phyloP scores from a whole-genome alignment of 768 basidiomycete species.

The Tulasnella sp. region DNA sequence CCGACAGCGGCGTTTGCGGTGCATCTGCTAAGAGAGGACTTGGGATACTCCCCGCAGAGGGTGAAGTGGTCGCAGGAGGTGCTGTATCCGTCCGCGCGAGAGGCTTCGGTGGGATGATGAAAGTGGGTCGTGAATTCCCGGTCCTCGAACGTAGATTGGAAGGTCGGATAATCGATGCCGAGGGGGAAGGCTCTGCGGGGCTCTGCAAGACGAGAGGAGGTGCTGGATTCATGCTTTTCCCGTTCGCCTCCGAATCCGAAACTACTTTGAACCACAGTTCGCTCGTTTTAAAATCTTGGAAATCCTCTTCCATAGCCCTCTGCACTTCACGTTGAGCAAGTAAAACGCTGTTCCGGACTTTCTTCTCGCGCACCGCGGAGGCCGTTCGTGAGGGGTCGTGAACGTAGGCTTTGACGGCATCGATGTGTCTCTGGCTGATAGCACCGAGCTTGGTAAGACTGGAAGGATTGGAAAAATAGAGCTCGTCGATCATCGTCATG shows the following conservation, averaged over 20 bases:
- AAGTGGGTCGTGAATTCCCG: conserved; percentile 16
- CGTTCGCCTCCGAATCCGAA: conserved; percentile 42
- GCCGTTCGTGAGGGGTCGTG: conserved; percentile 42
- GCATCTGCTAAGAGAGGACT: background rate
- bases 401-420: conserved; percentile 61
- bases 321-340: conserved; percentile 80
- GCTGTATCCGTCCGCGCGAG: conserved; percentile 13
- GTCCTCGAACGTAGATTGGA: background rate
- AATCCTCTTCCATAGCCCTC: conserved; percentile 84
- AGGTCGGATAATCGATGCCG: background rate
- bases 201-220: background rate
- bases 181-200: background rate
- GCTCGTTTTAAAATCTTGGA: conserved; percentile 77
- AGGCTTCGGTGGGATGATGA: conserved; percentile 17
- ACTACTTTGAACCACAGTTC: conserved; percentile 90
- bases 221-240: background rate
- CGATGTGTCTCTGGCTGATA: conserved; percentile 63
- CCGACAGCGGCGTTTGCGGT: background rate
- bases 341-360: conserved; percentile 71
- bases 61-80: background rate
- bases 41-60: background rate
- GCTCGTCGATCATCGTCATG: conserved; percentile 77
- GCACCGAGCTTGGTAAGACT: conserved; percentile 44
- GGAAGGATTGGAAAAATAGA: conserved; percentile 67
- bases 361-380: conserved; percentile 36